Conservation (phyloP, 2,329 filamentous ascomycete genomes). For the Coniochaeta ligniaria region DNA sequence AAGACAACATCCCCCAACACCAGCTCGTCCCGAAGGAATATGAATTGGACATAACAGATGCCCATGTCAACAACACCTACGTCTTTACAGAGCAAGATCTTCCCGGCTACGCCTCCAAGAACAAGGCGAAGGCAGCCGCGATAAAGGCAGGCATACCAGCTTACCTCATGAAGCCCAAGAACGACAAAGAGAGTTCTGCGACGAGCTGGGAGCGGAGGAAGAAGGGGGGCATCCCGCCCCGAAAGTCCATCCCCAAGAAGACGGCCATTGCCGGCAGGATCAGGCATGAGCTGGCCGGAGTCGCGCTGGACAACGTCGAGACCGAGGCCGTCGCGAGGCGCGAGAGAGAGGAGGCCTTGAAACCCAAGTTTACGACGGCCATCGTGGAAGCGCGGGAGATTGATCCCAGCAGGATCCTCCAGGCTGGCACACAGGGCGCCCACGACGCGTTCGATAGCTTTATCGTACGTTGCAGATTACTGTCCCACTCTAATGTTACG, state of each 20-base stretch:
- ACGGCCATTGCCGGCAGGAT: constrained; percentile 69
- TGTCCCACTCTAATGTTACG: neutral
- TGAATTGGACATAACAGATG: constrained; percentile 63
- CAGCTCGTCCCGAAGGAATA: constrained; percentile 82
- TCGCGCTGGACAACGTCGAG: constrained; percentile 65
- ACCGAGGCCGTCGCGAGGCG: constrained; percentile 54
- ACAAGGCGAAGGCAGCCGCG: constrained; percentile 47
- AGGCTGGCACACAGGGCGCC: constrained; percentile 44
- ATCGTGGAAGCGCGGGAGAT: constrained; percentile 40
- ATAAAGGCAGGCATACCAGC: constrained; percentile 52
- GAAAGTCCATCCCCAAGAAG: constrained; percentile 60
- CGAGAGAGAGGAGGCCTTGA: constrained; percentile 51
- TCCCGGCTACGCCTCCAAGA: constrained; percentile 62
- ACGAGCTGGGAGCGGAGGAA: constrained; percentile 23
- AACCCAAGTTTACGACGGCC: constrained; percentile 49
- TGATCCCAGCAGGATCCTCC: constrained; percentile 48
- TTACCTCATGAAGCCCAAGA: constrained; percentile 41
- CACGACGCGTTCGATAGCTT: constrained; percentile 42
- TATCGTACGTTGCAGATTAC: constrained; percentile 40
- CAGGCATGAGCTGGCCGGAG: constrained; percentile 68
- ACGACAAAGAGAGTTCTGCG: constrained; percentile 20
- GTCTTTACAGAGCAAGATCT: constrained; percentile 92
- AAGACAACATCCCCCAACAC: constrained; percentile 57
- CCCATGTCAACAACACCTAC: constrained; percentile 72
- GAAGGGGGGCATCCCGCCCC: constrained; percentile 63